Base-by-base conservation (phyloP, 129 eudicot species). In the Kitagawia praeruptora region DNA sequence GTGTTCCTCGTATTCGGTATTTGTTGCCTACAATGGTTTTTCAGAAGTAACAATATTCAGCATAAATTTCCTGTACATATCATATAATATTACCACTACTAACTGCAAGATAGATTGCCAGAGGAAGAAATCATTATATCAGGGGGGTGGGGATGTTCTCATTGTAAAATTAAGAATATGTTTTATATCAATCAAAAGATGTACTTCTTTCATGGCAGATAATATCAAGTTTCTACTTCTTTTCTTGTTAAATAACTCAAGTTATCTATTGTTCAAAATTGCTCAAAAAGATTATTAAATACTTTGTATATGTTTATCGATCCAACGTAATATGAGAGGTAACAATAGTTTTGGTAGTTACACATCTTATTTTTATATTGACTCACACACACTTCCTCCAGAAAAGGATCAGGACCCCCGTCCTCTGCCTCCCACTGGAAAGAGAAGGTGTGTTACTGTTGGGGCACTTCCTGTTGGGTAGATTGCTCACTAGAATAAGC, bases 1-100 rank as follows among this genome's bases (percentile, higher is more conserved):
- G 82, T 95, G 97, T 78, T 87, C 96, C 40, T 95, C 98, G 74
- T 88, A 90, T 80, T 95, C 98, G 1, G 91, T 95, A 75, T 90
- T 92, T 47, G 98, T 95, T 45, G 87, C 97, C 98, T 70, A 39
- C 75, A 70, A 19, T 39, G 13, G 27, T 31, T 75, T 42, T 67
- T 45, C 39, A 67, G 2, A 6, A 31, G 42, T 31, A 27, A 73
- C 12, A 16, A 79, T 39, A 21, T 27, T 18, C n/a, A 67, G 48
- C 73, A 39, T 8, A 84, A 64, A 2, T 44, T 45, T 46, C n/a
- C 41, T 27, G 34, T 46, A 74, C 16, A 74, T 74, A 74, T 12
- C 6, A 45, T 4, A 12, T 74, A 3, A 74, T 45, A 51, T 1
- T 14, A 38, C 49, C 42, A 41, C 44, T 39, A 47, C 9, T 69